These are phyloP conservation scores for Pisolithus tinctorius DNA, from an alignment of 768 basidiomycete genomes.

Conservation along the genomic window DNA sequence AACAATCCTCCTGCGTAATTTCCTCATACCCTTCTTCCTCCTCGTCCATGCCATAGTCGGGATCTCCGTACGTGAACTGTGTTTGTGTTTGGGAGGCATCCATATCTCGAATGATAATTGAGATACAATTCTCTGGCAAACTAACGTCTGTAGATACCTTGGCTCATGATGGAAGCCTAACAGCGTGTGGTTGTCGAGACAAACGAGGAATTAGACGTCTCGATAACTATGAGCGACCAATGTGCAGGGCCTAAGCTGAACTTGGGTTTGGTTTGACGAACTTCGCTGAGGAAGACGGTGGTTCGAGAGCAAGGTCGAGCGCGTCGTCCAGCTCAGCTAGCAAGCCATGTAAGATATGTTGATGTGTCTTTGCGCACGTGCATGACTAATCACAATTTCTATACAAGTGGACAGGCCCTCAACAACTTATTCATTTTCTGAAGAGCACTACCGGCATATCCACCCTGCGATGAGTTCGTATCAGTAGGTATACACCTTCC, in stretches of 20 bases:
- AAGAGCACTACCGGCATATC: slow-evolving; percentile 50
- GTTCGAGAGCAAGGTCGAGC: slow-evolving; percentile 13
- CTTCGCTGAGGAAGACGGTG: neutral
- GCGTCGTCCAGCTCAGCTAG: slow-evolving; percentile 14
- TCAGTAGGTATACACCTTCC: neutral
- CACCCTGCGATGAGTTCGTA: slow-evolving; percentile 22
- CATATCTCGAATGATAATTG: slow-evolving; percentile 38
- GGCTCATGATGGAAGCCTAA: slow-evolving; percentile 16
- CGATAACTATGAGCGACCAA: neutral
- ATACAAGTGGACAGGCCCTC: slow-evolving; percentile 26
- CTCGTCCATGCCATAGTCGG: slow-evolving; percentile 51
- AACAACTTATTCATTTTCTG: slow-evolving; percentile 39
- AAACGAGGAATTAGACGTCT: neutral
- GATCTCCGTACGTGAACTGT: slow-evolving; percentile 51
- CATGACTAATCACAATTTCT: neutral
- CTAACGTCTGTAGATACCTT: slow-evolving; percentile 22
- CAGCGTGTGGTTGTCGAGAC: neutral
- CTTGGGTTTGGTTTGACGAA: neutral
- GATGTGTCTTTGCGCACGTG: slow-evolving; percentile 12
- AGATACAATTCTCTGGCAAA: slow-evolving; percentile 23
- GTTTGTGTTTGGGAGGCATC: slow-evolving; percentile 39
- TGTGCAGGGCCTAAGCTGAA: neutral
- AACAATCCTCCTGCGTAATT: slow-evolving; percentile 90
- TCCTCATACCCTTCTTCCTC: slow-evolving; percentile 57
- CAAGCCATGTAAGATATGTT: slow-evolving; percentile 24